Conservation (phyloP, 257 asterid genomes). For the Linaria vulgaris region DNA sequence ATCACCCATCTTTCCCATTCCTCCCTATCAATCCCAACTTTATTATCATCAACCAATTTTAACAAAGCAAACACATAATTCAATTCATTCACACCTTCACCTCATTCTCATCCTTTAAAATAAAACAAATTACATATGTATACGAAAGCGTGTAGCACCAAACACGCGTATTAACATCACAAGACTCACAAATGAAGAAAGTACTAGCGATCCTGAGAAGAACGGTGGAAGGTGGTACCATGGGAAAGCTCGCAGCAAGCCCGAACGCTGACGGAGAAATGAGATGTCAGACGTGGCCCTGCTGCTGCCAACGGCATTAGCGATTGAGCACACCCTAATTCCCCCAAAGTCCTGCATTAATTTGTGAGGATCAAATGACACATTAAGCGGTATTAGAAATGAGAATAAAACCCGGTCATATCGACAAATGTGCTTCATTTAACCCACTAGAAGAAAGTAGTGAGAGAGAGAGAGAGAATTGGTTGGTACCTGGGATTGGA, state of each 20-base stretch:
- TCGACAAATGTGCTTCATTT: no score
- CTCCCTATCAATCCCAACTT: slow-evolving; percentile 48
- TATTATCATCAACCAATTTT: slow-evolving; percentile 44
- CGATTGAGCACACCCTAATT: slow-evolving; percentile 72
- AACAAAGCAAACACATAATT: slow-evolving; percentile 26
- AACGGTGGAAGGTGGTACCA: slow-evolving; percentile 96
- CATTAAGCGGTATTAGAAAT: no score
- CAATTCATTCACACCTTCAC: slow-evolving; percentile 22
- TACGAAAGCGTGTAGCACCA: slow-evolving; percentile 11
- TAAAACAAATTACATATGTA: background rate
- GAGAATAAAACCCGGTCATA: no score
- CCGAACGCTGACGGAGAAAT: slow-evolving; percentile 61
- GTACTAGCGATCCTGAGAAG: slow-evolving; percentile 99
- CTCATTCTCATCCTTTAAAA: background rate
- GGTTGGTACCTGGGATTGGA: no score
- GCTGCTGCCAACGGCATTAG: slow-evolving; percentile 53
- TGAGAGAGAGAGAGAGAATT: no score
- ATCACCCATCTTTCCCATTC: slow-evolving; percentile 56
- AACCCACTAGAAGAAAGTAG: no score
- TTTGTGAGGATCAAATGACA: background rate
- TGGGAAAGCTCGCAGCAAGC: slow-evolving; percentile 92
- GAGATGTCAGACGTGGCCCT: slow-evolving; percentile 66
- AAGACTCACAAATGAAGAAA: slow-evolving; percentile 10
- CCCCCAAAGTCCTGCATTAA: slow-evolving; percentile 67
- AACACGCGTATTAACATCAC: no score